A percentile compares a stretch with the other conserved stretches of the same genome.
phyloP scores from a whole-genome alignment of 108 stramenopile species.

The Cyclostephanos tholiformis region DNA sequence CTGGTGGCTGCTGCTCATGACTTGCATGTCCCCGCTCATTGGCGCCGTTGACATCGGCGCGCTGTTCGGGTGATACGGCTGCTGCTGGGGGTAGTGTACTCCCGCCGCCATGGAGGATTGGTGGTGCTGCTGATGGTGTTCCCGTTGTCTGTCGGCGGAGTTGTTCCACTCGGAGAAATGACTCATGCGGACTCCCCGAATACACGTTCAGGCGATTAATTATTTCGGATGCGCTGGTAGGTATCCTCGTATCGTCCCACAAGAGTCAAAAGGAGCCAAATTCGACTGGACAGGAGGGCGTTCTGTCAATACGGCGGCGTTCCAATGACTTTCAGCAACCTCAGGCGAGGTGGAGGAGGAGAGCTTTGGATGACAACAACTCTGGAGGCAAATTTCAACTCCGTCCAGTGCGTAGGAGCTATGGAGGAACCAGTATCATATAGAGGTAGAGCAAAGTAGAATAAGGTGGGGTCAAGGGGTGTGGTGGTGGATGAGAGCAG shows the following conservation, averaged over 20 bases:
- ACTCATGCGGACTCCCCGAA: not conserved
- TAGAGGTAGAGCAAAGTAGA: not conserved
- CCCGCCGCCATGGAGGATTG: not conserved
- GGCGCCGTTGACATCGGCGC: not conserved
- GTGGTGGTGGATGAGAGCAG: not conserved
- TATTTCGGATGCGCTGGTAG: not conserved
- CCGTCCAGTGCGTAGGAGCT: not conserved
- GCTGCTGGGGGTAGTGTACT: not conserved
- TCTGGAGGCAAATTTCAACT: not conserved
- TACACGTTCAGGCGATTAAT: not conserved
- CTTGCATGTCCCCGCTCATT: constrained; percentile 30
- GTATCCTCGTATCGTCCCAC: not conserved
- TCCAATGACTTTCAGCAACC: not conserved
- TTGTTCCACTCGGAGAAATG: not conserved
- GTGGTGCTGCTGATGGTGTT: not conserved
- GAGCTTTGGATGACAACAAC: not conserved
- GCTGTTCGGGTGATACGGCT: not conserved
- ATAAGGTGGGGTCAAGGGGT: not conserved
- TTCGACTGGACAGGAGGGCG: not conserved
- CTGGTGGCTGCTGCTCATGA: constrained; percentile 32
- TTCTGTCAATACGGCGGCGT: not conserved
- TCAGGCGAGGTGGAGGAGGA: not conserved
- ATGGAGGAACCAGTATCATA: not conserved
- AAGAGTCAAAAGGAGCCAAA: not conserved
- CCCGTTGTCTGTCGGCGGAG: not conserved